Conservation (phyloP, 164 flowering plant genomes). For the Chloranthus sessilifolius region DNA sequence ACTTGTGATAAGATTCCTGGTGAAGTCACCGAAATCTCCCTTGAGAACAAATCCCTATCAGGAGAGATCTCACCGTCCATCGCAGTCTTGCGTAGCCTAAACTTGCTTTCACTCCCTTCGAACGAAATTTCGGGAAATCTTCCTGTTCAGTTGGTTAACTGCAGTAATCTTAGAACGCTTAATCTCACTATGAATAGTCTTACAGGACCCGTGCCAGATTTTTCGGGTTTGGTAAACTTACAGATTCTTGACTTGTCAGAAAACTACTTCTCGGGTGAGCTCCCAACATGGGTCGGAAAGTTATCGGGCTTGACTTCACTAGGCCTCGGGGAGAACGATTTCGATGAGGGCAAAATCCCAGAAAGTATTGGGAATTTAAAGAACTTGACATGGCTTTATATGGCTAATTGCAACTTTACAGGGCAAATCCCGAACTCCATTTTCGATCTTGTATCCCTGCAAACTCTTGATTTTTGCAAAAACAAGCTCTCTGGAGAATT, state of each 20-base stretch:
- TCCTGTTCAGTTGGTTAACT: conserved; percentile 33
- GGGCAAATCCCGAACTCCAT: conserved; percentile 74
- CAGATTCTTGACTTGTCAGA: conserved; percentile 49
- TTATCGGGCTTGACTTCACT: conserved; percentile 39
- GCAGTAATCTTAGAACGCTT: conserved; percentile 44
- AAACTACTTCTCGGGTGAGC: conserved; percentile 56
- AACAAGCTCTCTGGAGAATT: conserved; percentile 62
- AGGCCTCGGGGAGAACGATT: conserved; percentile 45
- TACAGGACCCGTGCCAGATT: conserved; percentile 34
- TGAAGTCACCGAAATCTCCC: conserved; percentile 40
- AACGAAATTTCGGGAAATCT: conserved; percentile 52
- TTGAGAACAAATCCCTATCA: conserved; percentile 49
- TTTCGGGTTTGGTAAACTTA: conserved; percentile 49
- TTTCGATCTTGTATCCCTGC: conserved; percentile 40
- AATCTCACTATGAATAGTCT: conserved; percentile 52
- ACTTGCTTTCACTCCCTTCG: conserved; percentile 31
- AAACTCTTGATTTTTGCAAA: conserved; percentile 47
- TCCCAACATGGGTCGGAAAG: conserved; percentile 73
- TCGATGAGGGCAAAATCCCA: conserved; percentile 54
- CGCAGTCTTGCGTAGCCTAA: conserved; percentile 32
- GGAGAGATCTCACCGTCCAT: conserved; percentile 62
- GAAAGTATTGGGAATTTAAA: conserved; percentile 56
- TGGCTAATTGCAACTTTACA: conserved; percentile 34
- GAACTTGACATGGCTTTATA: conserved; percentile 52
- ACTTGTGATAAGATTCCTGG: conserved; percentile 45